Percentiles rank a stretch among this genome's conserved stretches.
Conservation (phyloP, 164 flowering plant species). For the Paratinospora sagittata region DNA sequence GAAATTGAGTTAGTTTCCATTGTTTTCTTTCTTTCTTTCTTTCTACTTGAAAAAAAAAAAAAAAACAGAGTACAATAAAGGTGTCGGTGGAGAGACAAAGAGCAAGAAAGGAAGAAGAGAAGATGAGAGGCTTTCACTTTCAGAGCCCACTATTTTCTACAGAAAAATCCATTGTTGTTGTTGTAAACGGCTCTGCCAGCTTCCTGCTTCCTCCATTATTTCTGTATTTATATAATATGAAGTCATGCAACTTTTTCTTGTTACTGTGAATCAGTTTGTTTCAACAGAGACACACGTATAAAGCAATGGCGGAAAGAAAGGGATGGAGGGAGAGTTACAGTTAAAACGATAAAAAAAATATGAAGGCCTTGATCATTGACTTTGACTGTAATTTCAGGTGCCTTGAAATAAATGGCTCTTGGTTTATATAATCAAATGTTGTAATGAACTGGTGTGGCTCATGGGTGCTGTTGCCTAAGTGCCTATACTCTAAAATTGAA, state of each 20-base stretch:
- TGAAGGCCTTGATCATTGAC: neutral
- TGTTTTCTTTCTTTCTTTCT: neutral
- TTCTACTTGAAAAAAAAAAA: no score
- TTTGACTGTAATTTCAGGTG: neutral
- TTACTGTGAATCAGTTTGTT: neutral
- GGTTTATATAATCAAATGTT: neutral
- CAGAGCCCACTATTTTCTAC: neutral
- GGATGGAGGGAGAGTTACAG: neutral
- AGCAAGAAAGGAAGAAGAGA: no score
- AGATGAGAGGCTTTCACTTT: no score
- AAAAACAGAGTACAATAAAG: no score
- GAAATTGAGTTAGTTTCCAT: constrained; percentile 56
- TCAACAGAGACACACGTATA: neutral
- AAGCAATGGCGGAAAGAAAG: neutral
- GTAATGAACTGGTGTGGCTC: neutral
- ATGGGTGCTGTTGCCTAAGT: no score
- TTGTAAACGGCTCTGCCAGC: no score
- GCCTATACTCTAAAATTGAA: no score
- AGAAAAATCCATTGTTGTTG: neutral
- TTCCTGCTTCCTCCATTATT: neutral
- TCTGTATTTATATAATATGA: neutral
- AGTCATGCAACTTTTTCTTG: neutral
- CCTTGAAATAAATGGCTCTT: neutral
- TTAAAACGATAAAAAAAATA: neutral
- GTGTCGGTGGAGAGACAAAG: no score